Conservation (phyloP, 768 basidiomycete species). For the Phlebiopsis gigantea region DNA sequence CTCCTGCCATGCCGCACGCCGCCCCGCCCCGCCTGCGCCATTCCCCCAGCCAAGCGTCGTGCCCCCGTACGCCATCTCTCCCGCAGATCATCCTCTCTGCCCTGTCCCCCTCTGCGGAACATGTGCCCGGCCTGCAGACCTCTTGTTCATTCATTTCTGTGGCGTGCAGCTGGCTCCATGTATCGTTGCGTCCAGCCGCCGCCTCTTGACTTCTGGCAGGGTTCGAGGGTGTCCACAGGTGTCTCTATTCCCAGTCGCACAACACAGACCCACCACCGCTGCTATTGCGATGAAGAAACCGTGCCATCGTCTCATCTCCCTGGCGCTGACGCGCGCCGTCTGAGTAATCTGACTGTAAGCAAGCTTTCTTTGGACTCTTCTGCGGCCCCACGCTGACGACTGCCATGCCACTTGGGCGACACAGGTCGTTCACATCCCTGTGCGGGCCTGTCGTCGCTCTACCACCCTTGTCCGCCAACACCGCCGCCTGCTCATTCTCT, state of each 20-base stretch:
- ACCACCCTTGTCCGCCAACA: too few species aligned
- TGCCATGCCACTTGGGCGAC: too few species aligned
- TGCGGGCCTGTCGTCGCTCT: too few species aligned
- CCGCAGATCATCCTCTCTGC: not conserved
- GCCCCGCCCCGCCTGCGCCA: not conserved
- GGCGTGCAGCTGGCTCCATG: not conserved
- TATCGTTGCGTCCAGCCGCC: too few species aligned
- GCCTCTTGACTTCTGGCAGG: not conserved
- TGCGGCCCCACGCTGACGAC: too few species aligned
- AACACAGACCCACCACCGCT: not conserved
- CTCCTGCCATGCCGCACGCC: not conserved
- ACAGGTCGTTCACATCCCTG: too few species aligned
- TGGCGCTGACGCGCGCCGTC: too few species aligned
- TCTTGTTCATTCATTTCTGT: not conserved
- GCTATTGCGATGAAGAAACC: not conserved
- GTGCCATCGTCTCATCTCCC: too few species aligned
- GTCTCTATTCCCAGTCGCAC: not conserved
- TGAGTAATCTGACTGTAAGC: too few species aligned
- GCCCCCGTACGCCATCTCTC: not conserved
- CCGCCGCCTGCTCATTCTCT: too few species aligned
- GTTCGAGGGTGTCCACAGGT: not conserved
- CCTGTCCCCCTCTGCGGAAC: too few species aligned
- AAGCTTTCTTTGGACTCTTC: too few species aligned
- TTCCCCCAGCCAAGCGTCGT: not conserved
- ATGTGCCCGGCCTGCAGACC: not conserved